phyloP scores from a whole-genome alignment of 306 rosid species.

The Psophocarpus tetragonolobus region DNA sequence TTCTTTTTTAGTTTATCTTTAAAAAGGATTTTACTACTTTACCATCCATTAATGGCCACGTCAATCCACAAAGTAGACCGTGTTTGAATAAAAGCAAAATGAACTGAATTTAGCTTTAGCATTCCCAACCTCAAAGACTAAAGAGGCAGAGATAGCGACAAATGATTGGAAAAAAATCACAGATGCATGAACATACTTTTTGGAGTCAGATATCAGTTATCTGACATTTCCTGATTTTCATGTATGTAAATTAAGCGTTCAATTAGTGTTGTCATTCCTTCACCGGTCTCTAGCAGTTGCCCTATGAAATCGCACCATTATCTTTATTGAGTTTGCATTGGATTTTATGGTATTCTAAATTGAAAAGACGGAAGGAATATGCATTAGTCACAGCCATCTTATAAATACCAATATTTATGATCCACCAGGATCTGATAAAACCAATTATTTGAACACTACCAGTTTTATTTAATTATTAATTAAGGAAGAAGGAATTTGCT shows the following conservation, averaged over 20 bases:
- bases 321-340: not conserved
- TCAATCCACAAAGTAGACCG: not conserved
- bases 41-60: not conserved
- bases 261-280: not conserved
- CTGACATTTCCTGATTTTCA: conserved; percentile 25
- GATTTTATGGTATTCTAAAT: conserved; percentile 3
- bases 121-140: not conserved
- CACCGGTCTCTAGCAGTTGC: not conserved
- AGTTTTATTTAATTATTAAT: not conserved
- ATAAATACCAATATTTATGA: not conserved
- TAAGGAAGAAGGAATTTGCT: conserved; percentile 18
- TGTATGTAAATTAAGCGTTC: not conserved
- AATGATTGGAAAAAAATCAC: not conserved
- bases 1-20: not conserved
- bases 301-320: conserved; percentile 1
- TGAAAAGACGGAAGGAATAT: not conserved
- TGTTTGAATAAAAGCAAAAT: not conserved
- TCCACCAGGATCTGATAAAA: not conserved
- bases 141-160: not conserved
- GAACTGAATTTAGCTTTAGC: not conserved
- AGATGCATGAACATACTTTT: conserved; percentile 23
- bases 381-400: not conserved
- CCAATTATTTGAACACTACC: conserved; percentile 11
- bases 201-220: not conserved
- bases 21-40: not conserved